Percentiles rank a stretch among this genome's conserved stretches.
Evolutionary conservation across 2,329 filamentous ascomycete genomes (phyloP).

Genomic region (Neopestalotiopsis clavispora): DNA sequence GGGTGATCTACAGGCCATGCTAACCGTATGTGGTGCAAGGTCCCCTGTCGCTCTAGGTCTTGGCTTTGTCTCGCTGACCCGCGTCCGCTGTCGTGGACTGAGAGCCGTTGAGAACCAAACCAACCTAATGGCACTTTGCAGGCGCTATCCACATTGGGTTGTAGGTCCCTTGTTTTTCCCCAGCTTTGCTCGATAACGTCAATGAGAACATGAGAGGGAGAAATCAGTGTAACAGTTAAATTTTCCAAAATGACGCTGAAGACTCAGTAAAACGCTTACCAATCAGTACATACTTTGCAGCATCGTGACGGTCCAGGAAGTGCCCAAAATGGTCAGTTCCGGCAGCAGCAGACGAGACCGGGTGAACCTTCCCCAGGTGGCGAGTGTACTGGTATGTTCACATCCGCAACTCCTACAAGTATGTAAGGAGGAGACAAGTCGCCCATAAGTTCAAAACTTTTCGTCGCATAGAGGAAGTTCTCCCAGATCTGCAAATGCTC

Average conservation of each 20-base stretch:
- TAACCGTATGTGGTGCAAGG: neutral
- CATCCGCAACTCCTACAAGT: no score
- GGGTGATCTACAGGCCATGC: neutral
- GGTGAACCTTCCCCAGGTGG: neutral
- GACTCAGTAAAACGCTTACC: neutral
- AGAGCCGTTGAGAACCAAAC: neutral
- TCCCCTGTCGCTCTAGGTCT: neutral
- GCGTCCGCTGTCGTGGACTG: neutral
- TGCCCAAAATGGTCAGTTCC: neutral
- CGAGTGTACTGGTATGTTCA: neutral
- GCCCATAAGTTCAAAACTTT: neutral
- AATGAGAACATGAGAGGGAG: neutral
- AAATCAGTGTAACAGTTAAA: neutral
- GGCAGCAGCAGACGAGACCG: neutral
- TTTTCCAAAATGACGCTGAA: neutral
- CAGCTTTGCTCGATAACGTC: neutral
- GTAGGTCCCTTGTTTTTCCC: neutral
- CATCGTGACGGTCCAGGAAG: neutral
- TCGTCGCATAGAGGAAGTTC: neutral
- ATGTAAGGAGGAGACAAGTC: neutral
- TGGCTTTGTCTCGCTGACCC: neutral
- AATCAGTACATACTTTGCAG: neutral
- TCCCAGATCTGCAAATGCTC: neutral
- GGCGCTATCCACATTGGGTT: neutral
- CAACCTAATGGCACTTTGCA: neutral